Percentiles rank a stretch among this genome's conserved stretches.
Conservation (phyloP, 495 filamentous ascomycete species). For the Neurospora sp. region DNA sequence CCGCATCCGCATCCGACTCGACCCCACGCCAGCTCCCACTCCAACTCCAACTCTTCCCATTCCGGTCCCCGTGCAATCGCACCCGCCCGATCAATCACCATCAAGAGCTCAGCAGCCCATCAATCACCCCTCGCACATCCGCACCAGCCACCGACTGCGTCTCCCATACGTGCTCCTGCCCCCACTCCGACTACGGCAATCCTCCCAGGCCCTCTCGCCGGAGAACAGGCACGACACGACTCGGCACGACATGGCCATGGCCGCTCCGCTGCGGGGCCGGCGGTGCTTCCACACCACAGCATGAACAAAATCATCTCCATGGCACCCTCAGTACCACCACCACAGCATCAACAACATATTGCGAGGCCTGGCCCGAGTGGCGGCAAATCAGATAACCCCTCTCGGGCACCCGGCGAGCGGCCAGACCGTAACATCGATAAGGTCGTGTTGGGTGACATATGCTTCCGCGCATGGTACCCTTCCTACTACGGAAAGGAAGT, state of each 20-base stretch:
- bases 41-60: not conserved
- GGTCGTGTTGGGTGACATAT: slow-evolving; percentile 62
- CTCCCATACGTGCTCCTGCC: not conserved
- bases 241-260: not conserved
- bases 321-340: slow-evolving; percentile 12
- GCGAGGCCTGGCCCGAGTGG: slow-evolving; percentile 7
- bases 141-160: not conserved
- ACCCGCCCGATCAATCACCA: not conserved
- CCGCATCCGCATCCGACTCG: not conserved
- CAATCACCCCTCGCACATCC: not conserved
- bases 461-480: slow-evolving; percentile 70
- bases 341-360: slow-evolving; percentile 8
- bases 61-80: not conserved
- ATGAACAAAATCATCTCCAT: slow-evolving; percentile 16
- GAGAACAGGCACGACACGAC: not conserved
- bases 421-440: slow-evolving; percentile 58
- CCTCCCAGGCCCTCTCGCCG: not conserved
- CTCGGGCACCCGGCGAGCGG: not conserved
- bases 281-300: slow-evolving; percentile 10
- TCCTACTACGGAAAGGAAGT: slow-evolving; percentile 71
- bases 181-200: not conserved
- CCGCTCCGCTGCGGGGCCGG: slow-evolving; percentile 1
- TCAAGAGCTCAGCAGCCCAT: not conserved
- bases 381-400: not conserved
- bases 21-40: not conserved